These are phyloP conservation scores for Alternaria brassicae DNA, from an alignment of 2,329 filamentous ascomycete genomes.

Conservation along the genomic window DNA sequence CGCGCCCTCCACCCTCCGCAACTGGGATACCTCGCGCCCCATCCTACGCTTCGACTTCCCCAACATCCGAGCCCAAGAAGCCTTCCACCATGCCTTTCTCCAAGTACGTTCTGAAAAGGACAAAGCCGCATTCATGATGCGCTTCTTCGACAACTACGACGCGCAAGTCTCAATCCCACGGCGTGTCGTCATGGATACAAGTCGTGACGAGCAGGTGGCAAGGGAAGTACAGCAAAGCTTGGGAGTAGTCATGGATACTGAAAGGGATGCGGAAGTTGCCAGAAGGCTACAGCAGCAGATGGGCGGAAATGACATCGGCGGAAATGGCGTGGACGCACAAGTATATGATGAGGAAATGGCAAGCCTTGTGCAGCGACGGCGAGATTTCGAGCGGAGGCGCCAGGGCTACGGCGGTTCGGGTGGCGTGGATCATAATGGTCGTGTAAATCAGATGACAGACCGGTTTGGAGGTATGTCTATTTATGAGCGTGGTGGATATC, in stretches of 20 bases:
- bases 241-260: not conserved
- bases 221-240: not conserved
- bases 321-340: not conserved
- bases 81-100: not conserved
- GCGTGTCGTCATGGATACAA: not conserved
- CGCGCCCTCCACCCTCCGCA: not conserved
- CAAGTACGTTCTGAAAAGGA: not conserved
- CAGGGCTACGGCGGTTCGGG: not conserved
- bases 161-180: not conserved
- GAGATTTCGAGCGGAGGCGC: not conserved
- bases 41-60: constrained; percentile 6
- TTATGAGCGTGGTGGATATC: not conserved
- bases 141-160: constrained; percentile 3
- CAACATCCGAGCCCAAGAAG: not conserved
- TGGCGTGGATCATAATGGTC: not conserved
- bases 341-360: not conserved
- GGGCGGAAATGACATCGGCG: not conserved
- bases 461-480: not conserved
- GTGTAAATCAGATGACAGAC: not conserved
- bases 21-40: not conserved
- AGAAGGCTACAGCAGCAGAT: not conserved
- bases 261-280: not conserved
- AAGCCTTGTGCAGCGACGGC: not conserved
- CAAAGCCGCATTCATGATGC: not conserved
- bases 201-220: not conserved